These are phyloP conservation scores for Fonsecaea pugnacius DNA, from an alignment of 2,329 filamentous ascomycete species.

Conservation along the genomic window DNA sequence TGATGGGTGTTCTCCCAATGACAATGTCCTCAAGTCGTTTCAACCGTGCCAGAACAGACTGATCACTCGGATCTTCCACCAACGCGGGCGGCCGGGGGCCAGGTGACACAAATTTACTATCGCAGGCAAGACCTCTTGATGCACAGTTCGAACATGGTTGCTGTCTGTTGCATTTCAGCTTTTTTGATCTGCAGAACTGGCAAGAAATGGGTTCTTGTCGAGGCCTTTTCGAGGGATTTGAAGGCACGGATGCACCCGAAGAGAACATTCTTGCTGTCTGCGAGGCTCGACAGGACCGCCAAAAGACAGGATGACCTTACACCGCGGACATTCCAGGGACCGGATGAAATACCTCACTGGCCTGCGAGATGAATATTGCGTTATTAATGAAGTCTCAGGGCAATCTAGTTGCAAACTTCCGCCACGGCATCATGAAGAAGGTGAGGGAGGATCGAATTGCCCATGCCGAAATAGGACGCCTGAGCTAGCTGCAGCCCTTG, in stretches of 20 bases:
- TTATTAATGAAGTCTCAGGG: not conserved
- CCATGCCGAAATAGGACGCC: not conserved
- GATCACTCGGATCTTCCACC: slow-evolving; percentile 17
- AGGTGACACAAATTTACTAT: slow-evolving; percentile 18
- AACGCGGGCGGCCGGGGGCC: slow-evolving; percentile 1
- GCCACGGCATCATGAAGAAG: not conserved
- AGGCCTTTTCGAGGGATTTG: slow-evolving; percentile 31
- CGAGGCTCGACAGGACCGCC: not conserved
- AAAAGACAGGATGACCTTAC: not conserved
- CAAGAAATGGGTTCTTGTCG: slow-evolving; percentile 49
- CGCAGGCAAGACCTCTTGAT: slow-evolving; percentile 40
- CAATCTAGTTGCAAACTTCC: not conserved
- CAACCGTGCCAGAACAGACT: slow-evolving; percentile 32
- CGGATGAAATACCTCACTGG: not conserved
- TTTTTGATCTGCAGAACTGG: slow-evolving; percentile 46
- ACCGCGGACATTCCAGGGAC: not conserved
- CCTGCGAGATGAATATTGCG: not conserved
- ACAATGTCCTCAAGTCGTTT: slow-evolving; percentile 35
- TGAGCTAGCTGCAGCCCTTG: not conserved
- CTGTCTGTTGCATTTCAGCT: slow-evolving; percentile 59
- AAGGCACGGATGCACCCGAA: not conserved
- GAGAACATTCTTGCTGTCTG: not conserved
- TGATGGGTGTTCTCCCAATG: slow-evolving; percentile 14
- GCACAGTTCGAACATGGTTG: slow-evolving; percentile 57
- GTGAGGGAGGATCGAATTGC: not conserved